Evolutionary conservation across 1,284 basidiomycete species (phyloP).

Genomic region (Irpex lacteus): DNA sequence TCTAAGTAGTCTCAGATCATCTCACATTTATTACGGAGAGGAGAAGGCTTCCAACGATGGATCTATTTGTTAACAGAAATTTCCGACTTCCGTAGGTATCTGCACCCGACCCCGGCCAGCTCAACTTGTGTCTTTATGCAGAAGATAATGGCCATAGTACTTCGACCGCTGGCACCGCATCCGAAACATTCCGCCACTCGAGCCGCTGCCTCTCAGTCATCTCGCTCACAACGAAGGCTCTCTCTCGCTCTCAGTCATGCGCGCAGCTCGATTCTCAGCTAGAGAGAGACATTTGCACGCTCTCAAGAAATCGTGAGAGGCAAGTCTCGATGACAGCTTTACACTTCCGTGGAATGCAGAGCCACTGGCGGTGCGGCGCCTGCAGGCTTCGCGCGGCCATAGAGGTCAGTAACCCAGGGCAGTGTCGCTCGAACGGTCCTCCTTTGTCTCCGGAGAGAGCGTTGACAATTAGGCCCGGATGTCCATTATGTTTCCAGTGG

Average conservation of each 20-base stretch:
- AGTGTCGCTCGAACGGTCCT: neutral
- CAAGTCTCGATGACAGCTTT: neutral
- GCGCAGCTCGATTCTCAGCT: neutral
- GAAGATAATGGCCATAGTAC: neutral
- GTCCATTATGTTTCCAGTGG: neutral
- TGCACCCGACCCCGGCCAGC: neutral
- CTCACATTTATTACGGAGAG: no score
- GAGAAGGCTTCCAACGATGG: no score
- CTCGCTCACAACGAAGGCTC: neutral
- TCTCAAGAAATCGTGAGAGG: neutral
- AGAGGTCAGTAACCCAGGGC: neutral
- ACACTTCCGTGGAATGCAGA: neutral
- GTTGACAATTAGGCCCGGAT: neutral
- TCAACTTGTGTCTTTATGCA: neutral
- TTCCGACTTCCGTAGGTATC: neutral
- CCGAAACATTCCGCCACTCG: neutral
- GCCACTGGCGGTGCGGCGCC: neutral
- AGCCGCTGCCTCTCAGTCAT: neutral
- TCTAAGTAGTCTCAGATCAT: no score
- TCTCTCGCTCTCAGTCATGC: neutral
- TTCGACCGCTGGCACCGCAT: neutral
- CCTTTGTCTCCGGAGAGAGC: neutral
- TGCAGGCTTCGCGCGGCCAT: neutral
- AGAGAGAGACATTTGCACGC: neutral
- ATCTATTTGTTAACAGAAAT: no score